Evolutionary conservation across 805 yeast genomes (phyloP).

Genomic region (Vanderwaltozyma tropicalis): DNA sequence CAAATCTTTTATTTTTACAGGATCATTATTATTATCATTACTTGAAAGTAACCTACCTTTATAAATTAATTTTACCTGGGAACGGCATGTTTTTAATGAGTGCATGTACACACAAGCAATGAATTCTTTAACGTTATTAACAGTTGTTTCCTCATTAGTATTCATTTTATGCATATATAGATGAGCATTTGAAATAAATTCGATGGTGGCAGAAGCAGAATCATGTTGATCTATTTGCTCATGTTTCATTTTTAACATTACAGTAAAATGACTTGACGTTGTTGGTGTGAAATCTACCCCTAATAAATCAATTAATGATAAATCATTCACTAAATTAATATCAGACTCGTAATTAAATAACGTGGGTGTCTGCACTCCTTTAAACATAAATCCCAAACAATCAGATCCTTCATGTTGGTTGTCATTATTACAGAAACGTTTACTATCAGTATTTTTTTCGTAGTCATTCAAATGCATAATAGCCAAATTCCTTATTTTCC

Average conservation of each 20-base stretch:
- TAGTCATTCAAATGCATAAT: slow-evolving; percentile 10
- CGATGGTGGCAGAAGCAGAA: slow-evolving; percentile 9
- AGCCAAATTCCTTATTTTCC: slow-evolving; percentile 11
- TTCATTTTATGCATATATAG: slow-evolving; percentile 15
- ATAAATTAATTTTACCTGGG: slow-evolving; percentile 21
- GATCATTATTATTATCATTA: slow-evolving; percentile 4
- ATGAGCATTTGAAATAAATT: slow-evolving; percentile 19
- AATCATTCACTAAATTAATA: slow-evolving; percentile 11
- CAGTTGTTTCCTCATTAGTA: slow-evolving; percentile 16
- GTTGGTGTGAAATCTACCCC: slow-evolving; percentile 30
- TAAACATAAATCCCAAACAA: slow-evolving; percentile 14
- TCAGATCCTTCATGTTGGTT: slow-evolving; percentile 11
- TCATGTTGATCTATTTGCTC: slow-evolving; percentile 6
- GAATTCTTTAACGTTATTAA: slow-evolving; percentile 20
- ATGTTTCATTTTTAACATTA: slow-evolving; percentile 22
- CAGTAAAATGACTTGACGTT: slow-evolving; percentile 20
- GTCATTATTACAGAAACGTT: slow-evolving; percentile 9
- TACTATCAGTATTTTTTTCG: slow-evolving; percentile 7
- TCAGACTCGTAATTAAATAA: slow-evolving; percentile 8
- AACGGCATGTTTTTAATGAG: slow-evolving; percentile 10
- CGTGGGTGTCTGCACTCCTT: slow-evolving; percentile 13
- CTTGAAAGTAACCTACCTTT: slow-evolving; percentile 19
- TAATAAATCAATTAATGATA: slow-evolving; percentile 21
- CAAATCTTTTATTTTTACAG: slow-evolving; percentile 11
- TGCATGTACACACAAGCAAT: slow-evolving; percentile 19